Percentiles rank a stretch among this genome's conserved stretches.
These are phyloP conservation scores for Plectranthus barbatus DNA, from an alignment of 257 asterid genomes.

Conservation along the genomic window DNA sequence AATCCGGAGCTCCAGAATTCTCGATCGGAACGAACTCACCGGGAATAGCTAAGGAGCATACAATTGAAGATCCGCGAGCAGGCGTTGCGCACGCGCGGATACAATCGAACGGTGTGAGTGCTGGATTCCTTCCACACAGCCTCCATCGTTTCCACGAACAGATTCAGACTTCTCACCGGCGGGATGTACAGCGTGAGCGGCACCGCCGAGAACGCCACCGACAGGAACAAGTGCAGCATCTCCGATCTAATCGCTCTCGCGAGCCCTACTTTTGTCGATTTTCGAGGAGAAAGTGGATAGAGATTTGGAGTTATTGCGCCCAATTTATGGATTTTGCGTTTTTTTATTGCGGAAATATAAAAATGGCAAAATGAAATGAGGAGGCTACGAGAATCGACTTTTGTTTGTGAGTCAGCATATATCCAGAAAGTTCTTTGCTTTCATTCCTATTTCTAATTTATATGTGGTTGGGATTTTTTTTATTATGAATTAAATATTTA, in stretches of 20 bases:
- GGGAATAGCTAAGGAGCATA: conserved; percentile 26
- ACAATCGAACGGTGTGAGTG: conserved; percentile 39
- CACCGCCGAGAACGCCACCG: conserved; percentile 79
- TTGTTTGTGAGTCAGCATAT: neutral
- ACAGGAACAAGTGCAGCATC: conserved; percentile 64
- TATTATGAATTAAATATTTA: too few relatives aligned
- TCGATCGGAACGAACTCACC: conserved; percentile 11
- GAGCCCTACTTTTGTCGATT: neutral
- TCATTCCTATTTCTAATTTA: neutral
- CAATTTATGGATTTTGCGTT: too few relatives aligned
- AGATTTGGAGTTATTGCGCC: neutral
- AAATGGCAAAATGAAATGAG: too few relatives aligned
- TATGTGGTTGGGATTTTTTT: too few relatives aligned
- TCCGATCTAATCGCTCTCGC: neutral
- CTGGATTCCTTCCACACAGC: conserved; percentile 62
- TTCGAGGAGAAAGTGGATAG: neutral
- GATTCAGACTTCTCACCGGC: conserved; percentile 72
- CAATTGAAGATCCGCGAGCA: conserved; percentile 63
- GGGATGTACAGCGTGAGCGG: conserved; percentile 81
- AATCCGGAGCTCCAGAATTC: neutral
- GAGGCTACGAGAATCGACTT: neutral
- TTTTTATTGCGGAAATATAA: neutral
- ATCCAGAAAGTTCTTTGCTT: conserved; percentile 8
- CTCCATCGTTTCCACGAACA: conserved; percentile 61
- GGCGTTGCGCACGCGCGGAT: conserved; percentile 60